Evolutionary conservation across 2,329 filamentous ascomycete species (phyloP), one percentile per base, ranked within the genome.

Genomic region (Apiospora rasikravindrae): DNA sequence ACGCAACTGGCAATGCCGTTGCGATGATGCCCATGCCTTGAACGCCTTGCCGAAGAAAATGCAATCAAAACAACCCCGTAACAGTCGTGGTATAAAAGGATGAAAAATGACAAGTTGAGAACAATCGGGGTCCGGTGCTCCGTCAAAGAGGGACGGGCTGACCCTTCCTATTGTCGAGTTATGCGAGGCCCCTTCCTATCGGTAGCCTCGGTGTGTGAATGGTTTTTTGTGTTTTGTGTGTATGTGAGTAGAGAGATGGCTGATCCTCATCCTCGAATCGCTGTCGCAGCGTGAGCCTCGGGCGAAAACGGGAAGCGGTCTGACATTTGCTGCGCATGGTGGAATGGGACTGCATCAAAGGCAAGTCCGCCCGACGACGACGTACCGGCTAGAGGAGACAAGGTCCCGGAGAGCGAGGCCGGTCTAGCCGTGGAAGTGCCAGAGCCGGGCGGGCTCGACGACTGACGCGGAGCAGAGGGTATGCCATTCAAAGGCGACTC

Each of bases 291-390:
- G 80, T 88, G 84, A 78, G 85, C 78, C 72, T 89, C 86, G 70
- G 84, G 81, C 79, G 81, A 84, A 68, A 85, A 86, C 22, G 86
- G 86, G 74, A 88, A 88, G 70, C 83, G 84, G 72, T 87, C 84
- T 77, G 82, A 81, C 75, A 83, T 75, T 73, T 82, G 82, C 74
- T 85, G 83, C 71, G 79, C 76, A 64, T 64, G 57, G 73, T 83
- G 75, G 72, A 77, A 79, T 53, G 76, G 71, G 73, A 72, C 44
- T 67, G 74, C 73, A 70, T 76, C 73, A 71, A 73, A 70, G 29
- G 73, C 70, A 64, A 77, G 70, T 42, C 72, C 74, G 29, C 76
- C 74, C 53, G 53, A 33, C 53, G 53, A 37, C 22, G 45, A 76
- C 73, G 74, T 86, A 82, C 84, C 85, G 77, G 87, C 82, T 76